phyloP scores from a whole-genome alignment of 441 rosid species.

The Erodium trifolium region DNA sequence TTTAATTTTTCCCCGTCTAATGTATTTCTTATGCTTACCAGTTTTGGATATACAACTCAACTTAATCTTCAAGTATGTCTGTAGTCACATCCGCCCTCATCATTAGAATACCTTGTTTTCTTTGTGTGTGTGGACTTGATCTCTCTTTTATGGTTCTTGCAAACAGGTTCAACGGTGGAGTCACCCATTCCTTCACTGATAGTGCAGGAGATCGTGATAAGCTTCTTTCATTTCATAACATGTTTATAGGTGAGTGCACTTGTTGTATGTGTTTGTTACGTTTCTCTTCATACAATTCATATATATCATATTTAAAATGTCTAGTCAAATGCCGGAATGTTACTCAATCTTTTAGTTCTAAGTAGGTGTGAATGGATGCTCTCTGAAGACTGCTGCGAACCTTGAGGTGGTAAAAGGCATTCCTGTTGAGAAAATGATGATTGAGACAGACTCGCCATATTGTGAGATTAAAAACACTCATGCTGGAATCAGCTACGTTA shows the following conservation, averaged over 20 bases:
- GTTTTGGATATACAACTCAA: background rate
- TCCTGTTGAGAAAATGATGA: slow-evolving; percentile 86
- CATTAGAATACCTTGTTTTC: background rate
- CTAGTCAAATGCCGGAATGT: background rate
- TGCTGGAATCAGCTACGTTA: slow-evolving; percentile 60
- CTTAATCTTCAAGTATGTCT: slow-evolving; percentile 3
- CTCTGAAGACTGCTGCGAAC: slow-evolving; percentile 71
- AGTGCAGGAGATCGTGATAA: slow-evolving; percentile 60
- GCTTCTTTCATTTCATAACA: slow-evolving; percentile 59
- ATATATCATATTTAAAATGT: background rate
- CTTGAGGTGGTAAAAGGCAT: slow-evolving; percentile 64
- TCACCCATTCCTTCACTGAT: slow-evolving; percentile 88
- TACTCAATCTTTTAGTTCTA: slow-evolving; percentile 6
- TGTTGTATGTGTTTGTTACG: background rate
- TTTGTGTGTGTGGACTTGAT: background rate
- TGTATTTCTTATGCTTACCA: background rate
- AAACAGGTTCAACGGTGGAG: slow-evolving; percentile 66
- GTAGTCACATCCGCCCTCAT: background rate
- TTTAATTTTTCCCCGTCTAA: background rate
- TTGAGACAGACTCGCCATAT: slow-evolving; percentile 95
- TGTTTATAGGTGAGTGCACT: slow-evolving; percentile 57
- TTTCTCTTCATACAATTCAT: background rate
- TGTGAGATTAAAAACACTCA: slow-evolving; percentile 84
- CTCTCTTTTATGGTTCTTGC: background rate
- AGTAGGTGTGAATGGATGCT: slow-evolving; percentile 90